phyloP scores from a whole-genome alignment of 2,329 filamentous ascomycete species.

The Colletotrichum destructivum region DNA sequence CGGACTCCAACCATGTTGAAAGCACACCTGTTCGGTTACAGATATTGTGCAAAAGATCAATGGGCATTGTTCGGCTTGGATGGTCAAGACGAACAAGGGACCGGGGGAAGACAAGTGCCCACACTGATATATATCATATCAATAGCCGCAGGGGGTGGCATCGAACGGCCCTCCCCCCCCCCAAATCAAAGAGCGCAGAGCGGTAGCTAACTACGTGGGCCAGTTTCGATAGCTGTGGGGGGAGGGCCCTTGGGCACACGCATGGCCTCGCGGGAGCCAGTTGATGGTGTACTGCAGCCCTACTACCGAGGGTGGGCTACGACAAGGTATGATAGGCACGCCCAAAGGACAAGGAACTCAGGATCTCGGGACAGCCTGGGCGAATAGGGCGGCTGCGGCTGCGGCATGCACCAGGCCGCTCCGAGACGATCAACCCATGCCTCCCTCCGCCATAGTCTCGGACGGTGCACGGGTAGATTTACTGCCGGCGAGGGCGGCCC shows the following conservation, averaged over 20 bases:
- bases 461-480: slow-evolving; percentile 36
- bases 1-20: slow-evolving; percentile 72
- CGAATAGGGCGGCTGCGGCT: slow-evolving; percentile 38
- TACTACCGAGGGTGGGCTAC: slow-evolving; percentile 35
- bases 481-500: slow-evolving; percentile 7
- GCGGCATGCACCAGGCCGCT: slow-evolving; percentile 37
- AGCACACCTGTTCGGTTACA: slow-evolving; percentile 1
- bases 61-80: slow-evolving; percentile 15
- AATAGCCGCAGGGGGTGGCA: slow-evolving; percentile 16
- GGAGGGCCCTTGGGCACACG: slow-evolving; percentile 13
- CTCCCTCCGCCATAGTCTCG: slow-evolving; percentile 24
- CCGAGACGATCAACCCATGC: slow-evolving; percentile 37
- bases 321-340: slow-evolving; percentile 21
- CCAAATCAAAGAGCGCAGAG: slow-evolving; percentile 9
- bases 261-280: slow-evolving; percentile 29
- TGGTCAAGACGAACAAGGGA: slow-evolving; percentile 8
- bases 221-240: slow-evolving; percentile 26
- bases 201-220: slow-evolving; percentile 34
- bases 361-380: slow-evolving; percentile 12
- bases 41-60: slow-evolving; percentile 1
- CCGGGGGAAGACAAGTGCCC: slow-evolving; percentile 20
- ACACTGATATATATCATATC: slow-evolving; percentile 30
- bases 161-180: slow-evolving; percentile 1
- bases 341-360: slow-evolving; percentile 22
- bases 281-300: slow-evolving; percentile 42